These are phyloP conservation scores for Pichia sp. DNA, from an alignment of 1,139 yeast genomes.

Conservation along the genomic window DNA sequence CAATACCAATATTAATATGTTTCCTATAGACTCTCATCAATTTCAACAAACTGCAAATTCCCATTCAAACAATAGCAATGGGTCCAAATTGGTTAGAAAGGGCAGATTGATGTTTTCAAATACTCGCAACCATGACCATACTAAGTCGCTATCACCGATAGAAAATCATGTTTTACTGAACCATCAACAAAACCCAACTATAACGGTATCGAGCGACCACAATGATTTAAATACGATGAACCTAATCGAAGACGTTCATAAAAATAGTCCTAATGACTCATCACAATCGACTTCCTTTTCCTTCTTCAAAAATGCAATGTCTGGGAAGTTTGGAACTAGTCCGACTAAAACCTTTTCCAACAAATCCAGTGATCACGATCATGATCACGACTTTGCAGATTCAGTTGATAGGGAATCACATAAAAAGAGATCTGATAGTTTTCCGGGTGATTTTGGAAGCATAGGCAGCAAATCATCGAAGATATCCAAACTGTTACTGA, in stretches of 20 bases:
- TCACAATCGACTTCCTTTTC: constrained; percentile 20
- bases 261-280: neutral
- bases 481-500: too few species aligned
- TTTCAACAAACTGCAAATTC: neutral
- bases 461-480: too few species aligned
- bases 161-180: too few species aligned
- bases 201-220: too few species aligned
- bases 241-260: too few species aligned
- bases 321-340: constrained; percentile 23
- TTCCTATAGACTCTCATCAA: neutral
- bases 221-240: too few species aligned
- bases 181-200: too few species aligned
- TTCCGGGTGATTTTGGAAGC: too few species aligned
- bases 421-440: too few species aligned
- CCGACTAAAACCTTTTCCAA: constrained; percentile 23
- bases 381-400: too few species aligned
- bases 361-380: neutral
- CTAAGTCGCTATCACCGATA: neutral
- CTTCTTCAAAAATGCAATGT: constrained; percentile 20
- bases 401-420: too few species aligned
- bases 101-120: neutral
- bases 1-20: neutral
- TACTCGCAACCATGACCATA: neutral
- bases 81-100: neutral
- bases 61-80: too few species aligned